Percentiles rank a stretch among this genome's conserved stretches.
These are phyloP conservation scores for Solanum lignicaule DNA, from an alignment of 257 asterid species.

Conservation along the genomic window DNA sequence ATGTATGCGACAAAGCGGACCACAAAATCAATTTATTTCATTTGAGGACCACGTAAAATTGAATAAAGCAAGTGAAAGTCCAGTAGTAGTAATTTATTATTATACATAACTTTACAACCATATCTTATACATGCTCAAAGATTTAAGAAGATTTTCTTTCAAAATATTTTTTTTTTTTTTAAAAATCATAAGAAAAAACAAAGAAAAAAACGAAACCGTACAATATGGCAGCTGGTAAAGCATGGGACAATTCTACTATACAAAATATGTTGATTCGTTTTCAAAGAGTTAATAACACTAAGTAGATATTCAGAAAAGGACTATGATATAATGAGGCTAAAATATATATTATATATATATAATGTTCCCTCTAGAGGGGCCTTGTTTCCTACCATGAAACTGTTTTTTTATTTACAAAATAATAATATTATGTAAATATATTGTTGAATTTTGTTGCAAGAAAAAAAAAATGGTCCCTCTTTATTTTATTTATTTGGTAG, in stretches of 20 bases:
- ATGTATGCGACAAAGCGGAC: neutral
- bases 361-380: conserved; percentile 32
- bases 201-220: neutral
- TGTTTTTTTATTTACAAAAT: neutral
- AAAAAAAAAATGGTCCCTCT: conserved; percentile 22
- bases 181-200: neutral
- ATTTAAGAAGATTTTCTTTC: neutral
- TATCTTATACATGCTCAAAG: neutral
- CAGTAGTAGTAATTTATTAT: neutral
- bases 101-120: neutral
- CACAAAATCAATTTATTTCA: neutral
- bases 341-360: conserved; percentile 5
- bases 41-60: neutral
- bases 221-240: neutral
- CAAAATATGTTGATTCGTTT: conserved; percentile 8
- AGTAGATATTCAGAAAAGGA: conserved; percentile 8
- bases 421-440: neutral
- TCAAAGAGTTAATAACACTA: conserved; percentile 3
- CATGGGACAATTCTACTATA: conserved; percentile 16
- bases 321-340: neutral
- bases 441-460: neutral
- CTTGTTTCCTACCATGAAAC: conserved; percentile 43
- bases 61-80: neutral
- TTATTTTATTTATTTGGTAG: neutral
- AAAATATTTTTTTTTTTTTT: neutral